phyloP scores from a whole-genome alignment of 2,329 filamentous ascomycete genomes.

The Cryphonectria parasitica region DNA sequence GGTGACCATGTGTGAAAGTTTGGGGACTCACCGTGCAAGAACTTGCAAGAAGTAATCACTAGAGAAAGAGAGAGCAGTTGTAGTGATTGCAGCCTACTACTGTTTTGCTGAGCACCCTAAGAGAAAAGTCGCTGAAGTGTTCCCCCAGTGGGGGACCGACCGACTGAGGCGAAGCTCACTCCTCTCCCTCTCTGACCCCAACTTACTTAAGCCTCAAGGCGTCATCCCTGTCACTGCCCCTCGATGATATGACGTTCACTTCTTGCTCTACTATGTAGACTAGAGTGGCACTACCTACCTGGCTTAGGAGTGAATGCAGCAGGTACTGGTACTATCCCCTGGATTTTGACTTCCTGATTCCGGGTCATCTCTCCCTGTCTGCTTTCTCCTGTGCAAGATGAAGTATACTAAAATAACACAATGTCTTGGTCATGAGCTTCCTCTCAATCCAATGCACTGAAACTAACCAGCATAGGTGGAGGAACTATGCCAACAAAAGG shows the following conservation, averaged over 20 bases:
- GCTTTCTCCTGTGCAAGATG: neutral
- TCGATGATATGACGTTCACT: slow-evolving; percentile 24
- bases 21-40: neutral
- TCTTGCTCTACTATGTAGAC: neutral
- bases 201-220: slow-evolving; percentile 3
- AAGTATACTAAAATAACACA: neutral
- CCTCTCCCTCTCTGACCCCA: neutral
- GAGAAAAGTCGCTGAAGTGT: slow-evolving; percentile 7
- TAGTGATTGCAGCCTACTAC: neutral
- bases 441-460: neutral
- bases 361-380: neutral
- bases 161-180: slow-evolving; percentile 13
- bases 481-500: neutral
- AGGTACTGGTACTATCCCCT: neutral
- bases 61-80: neutral
- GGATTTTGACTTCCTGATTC: neutral
- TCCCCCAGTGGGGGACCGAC: slow-evolving; percentile 1
- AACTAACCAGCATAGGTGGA: neutral
- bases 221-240: slow-evolving; percentile 21
- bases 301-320: neutral
- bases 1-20: neutral
- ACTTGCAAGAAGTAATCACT: neutral
- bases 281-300: neutral
- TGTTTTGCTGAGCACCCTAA: neutral
- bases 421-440: neutral